A percentile compares a stretch with the other conserved stretches of the same genome.
phyloP scores from a whole-genome alignment of 106 monocot genomes.

The Narthecium ossifragum region DNA sequence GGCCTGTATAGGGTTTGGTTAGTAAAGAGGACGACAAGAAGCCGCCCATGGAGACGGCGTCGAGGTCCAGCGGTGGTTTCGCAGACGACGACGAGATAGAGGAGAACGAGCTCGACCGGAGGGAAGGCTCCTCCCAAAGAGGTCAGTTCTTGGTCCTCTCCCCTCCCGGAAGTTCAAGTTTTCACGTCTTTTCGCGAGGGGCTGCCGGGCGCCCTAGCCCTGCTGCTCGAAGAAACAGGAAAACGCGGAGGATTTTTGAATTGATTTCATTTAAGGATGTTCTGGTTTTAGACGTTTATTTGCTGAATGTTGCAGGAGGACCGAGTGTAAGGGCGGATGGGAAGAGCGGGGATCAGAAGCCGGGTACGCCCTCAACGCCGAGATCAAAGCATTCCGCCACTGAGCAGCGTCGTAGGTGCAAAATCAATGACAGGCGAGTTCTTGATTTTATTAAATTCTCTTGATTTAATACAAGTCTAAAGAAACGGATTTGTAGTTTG shows the following conservation, averaged over 20 bases:
- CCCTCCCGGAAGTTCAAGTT: too few species aligned
- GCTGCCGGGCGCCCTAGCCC: background rate
- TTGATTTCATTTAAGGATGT: background rate
- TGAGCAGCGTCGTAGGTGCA: constrained; percentile 74
- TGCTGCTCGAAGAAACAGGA: background rate
- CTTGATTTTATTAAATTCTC: background rate
- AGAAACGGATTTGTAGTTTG: background rate
- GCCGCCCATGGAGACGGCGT: constrained; percentile 37
- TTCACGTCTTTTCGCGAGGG: background rate
- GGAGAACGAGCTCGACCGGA: constrained; percentile 23
- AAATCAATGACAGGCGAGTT: constrained; percentile 71
- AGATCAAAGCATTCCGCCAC: constrained; percentile 84
- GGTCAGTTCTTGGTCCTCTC: constrained; percentile 3
- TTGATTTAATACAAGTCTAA: background rate
- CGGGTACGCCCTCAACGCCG: constrained; percentile 31
- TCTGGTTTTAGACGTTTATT: background rate
- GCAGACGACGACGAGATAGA: constrained; percentile 32
- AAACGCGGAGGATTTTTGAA: background rate
- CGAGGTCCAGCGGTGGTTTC: constrained; percentile 15
- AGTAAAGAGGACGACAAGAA: too few species aligned
- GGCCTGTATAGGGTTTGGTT: too few species aligned
- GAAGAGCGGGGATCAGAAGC: constrained; percentile 20
- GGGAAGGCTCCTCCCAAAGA: constrained; percentile 20
- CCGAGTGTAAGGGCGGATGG: constrained; percentile 16
- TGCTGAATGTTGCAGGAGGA: constrained; percentile 8